Conservation (phyloP, 75 land plant species). For the Cunninghamia lanceolata region DNA sequence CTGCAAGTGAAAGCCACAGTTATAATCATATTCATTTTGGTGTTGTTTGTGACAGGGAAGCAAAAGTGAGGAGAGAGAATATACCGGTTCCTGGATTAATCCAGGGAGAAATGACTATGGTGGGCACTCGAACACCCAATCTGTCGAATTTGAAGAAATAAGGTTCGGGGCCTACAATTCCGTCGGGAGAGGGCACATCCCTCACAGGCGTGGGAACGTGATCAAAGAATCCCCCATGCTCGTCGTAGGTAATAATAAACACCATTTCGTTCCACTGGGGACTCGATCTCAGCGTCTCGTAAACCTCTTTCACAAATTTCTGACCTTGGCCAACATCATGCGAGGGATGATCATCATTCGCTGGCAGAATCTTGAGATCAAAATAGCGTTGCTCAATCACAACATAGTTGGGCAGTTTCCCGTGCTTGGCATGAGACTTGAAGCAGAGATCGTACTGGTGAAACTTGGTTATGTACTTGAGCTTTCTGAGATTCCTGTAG, state of each 20-base stretch:
- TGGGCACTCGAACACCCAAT: conserved; percentile 72
- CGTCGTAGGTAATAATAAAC: conserved; percentile 69
- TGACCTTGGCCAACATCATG: conserved; percentile 72
- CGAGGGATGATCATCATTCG: conserved; percentile 80
- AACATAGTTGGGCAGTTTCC: conserved; percentile 69
- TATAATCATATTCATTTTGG: conserved; percentile 16
- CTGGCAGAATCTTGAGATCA: conserved; percentile 47
- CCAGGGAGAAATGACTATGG: conserved; percentile 69
- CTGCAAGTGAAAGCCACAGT: conserved; percentile 17
- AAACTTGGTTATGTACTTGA: conserved; percentile 61
- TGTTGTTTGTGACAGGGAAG: not conserved
- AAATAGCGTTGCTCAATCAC: conserved; percentile 85
- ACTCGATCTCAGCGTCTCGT: conserved; percentile 64
- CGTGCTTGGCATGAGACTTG: conserved; percentile 47
- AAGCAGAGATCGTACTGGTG: conserved; percentile 46
- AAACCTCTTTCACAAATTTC: conserved; percentile 67
- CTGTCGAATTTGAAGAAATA: conserved; percentile 58
- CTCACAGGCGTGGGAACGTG: conserved; percentile 67
- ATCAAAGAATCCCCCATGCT: conserved; percentile 83
- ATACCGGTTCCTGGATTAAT: conserved; percentile 17
- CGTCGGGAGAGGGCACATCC: conserved; percentile 72
- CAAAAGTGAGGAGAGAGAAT: not conserved
- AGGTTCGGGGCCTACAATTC: conserved; percentile 34
- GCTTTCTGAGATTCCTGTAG: conserved; percentile 65
- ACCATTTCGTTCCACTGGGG: conserved; percentile 74